Conservation (phyloP, 495 filamentous ascomycete genomes). For the Cercophora sp. region DNA sequence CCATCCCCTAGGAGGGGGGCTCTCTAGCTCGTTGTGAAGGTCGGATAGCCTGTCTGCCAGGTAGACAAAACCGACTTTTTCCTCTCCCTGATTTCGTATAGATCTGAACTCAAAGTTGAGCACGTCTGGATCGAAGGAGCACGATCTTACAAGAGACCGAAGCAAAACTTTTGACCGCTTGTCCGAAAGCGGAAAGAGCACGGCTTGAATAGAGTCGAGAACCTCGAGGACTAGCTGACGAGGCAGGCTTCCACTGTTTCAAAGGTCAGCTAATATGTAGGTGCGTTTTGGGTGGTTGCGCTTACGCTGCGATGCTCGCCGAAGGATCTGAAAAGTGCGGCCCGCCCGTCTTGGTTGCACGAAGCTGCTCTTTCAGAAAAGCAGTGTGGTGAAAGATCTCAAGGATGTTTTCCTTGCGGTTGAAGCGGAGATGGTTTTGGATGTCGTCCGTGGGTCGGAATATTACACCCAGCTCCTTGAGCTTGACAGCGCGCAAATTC, state of each 20-base stretch:
- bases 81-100: neutral
- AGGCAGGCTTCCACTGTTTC: slow-evolving; percentile 3
- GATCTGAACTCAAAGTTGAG: slow-evolving; percentile 7
- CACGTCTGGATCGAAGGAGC: slow-evolving; percentile 6
- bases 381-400: slow-evolving; percentile 8
- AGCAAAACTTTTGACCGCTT: neutral
- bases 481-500: slow-evolving; percentile 1
- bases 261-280: neutral
- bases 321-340: slow-evolving; percentile 1
- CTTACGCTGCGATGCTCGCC: slow-evolving; percentile 2
- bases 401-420: neutral
- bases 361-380: slow-evolving; percentile 9
- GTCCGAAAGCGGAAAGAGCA: slow-evolving; percentile 3
- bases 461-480: slow-evolving; percentile 2
- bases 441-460: slow-evolving; percentile 2
- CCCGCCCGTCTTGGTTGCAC: slow-evolving; percentile 7
- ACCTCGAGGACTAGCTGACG: slow-evolving; percentile 5
- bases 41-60: slow-evolving; percentile 2
- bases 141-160: neutral
- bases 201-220: slow-evolving; percentile 1
- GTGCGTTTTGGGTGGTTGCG: neutral
- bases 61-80: neutral
- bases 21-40: slow-evolving; percentile 2
- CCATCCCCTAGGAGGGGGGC: slow-evolving; percentile 5
- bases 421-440: slow-evolving; percentile 5